phyloP scores from a whole-genome alignment of 2,329 filamentous ascomycete species.

The Dothistroma septosporum region DNA sequence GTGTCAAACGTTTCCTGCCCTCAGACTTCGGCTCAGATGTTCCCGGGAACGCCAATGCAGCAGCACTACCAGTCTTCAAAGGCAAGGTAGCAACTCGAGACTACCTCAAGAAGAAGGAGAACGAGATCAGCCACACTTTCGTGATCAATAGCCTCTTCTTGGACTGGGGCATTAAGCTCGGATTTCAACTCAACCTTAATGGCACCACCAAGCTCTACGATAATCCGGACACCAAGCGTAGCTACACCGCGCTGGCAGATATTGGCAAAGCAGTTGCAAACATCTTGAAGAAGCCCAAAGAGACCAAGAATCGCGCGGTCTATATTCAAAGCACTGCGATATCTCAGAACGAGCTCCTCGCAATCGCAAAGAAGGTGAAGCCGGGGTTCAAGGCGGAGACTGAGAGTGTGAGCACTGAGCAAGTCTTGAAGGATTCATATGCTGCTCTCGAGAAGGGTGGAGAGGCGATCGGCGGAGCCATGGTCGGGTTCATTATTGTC shows the following conservation, averaged over 20 bases:
- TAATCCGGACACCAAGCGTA: constrained; percentile 34
- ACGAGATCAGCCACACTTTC: constrained; percentile 34
- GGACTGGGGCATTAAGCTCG: constrained; percentile 35
- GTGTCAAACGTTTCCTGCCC: constrained; percentile 39
- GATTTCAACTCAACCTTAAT: constrained; percentile 26
- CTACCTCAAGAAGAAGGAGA: constrained; percentile 32
- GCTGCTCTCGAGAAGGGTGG: constrained; percentile 29
- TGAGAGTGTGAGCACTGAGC: constrained; percentile 24
- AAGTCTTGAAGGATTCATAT: constrained; percentile 31
- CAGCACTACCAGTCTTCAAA: constrained; percentile 36
- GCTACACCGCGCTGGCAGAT: constrained; percentile 30
- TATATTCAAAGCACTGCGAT: constrained; percentile 35
- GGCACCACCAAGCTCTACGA: constrained; percentile 35
- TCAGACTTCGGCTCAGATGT: constrained; percentile 40
- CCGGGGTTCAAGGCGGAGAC: constrained; percentile 30
- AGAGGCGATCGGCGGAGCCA: constrained; percentile 18
- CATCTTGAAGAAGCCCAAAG: constrained; percentile 32
- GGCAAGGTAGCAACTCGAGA: constrained; percentile 36
- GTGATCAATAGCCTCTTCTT: constrained; percentile 37
- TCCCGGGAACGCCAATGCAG: constrained; percentile 28
- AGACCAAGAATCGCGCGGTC: constrained; percentile 37
- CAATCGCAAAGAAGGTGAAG: constrained; percentile 34
- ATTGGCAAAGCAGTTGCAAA: constrained; percentile 35
- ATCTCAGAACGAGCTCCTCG: constrained; percentile 38
- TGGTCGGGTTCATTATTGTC: constrained; percentile 31